Conservation (phyloP, 768 basidiomycete genomes). For the Lyophyllum semitale region DNA sequence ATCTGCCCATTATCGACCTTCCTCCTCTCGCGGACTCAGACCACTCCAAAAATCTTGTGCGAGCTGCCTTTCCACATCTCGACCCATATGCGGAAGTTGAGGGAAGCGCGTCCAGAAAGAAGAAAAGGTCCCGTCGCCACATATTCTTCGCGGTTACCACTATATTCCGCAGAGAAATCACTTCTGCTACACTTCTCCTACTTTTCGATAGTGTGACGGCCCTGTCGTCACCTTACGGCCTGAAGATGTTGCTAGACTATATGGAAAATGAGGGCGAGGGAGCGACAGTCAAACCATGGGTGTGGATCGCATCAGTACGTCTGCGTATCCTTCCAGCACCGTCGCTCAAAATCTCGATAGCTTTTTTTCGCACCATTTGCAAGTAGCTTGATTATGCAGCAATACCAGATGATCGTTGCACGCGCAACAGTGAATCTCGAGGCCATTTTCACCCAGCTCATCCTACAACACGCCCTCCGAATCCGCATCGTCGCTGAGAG, state of each 20-base stretch:
- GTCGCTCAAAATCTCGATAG: slow-evolving; percentile 45
- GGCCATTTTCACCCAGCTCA: slow-evolving; percentile 40
- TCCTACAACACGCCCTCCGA: slow-evolving; percentile 51
- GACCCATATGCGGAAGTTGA: slow-evolving; percentile 12
- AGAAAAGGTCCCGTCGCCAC: slow-evolving; percentile 32
- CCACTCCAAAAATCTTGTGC: slow-evolving; percentile 25
- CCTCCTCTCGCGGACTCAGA: slow-evolving; percentile 72
- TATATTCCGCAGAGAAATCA: slow-evolving; percentile 33
- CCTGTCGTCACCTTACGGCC: slow-evolving; percentile 36
- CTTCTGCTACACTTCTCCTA: slow-evolving; percentile 25
- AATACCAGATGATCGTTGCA: slow-evolving; percentile 33
- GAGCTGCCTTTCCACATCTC: slow-evolving; percentile 22
- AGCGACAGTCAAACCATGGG: slow-evolving; percentile 59
- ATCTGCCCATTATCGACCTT: slow-evolving; percentile 50
- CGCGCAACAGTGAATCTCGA: slow-evolving; percentile 48
- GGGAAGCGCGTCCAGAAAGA: slow-evolving; percentile 37
- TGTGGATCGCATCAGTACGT: slow-evolving; percentile 52
- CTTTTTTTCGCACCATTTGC: slow-evolving; percentile 18
- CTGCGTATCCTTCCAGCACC: slow-evolving; percentile 48
- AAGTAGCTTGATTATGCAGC: slow-evolving; percentile 9
- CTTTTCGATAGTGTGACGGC: slow-evolving; percentile 20
- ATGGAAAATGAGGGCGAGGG: slow-evolving; percentile 47
- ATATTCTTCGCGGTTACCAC: slow-evolving; percentile 45
- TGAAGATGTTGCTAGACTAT: slow-evolving; percentile 41
- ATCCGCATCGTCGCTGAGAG: slow-evolving; percentile 56